These are phyloP conservation scores for Penicillium corylophilum DNA, from an alignment of 2,329 filamentous ascomycete genomes.

Conservation along the genomic window DNA sequence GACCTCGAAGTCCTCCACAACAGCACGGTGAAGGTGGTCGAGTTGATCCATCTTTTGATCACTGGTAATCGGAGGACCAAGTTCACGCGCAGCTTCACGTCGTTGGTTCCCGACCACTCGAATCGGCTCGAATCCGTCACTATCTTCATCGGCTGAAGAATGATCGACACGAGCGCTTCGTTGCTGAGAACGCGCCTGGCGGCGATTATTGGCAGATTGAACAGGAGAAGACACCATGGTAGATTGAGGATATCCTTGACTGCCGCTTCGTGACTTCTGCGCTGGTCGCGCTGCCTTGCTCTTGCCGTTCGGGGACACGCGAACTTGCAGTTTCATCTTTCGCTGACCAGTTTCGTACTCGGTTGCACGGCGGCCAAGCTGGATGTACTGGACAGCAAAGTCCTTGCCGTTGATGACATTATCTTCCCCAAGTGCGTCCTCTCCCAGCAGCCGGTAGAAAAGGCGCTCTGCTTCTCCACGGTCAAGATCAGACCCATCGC, in stretches of 20 bases:
- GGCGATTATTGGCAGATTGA: constrained; percentile 45
- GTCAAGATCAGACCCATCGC: constrained; percentile 67
- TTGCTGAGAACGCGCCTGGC: constrained; percentile 29
- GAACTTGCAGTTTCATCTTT: constrained; percentile 55
- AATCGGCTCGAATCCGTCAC: constrained; percentile 46
- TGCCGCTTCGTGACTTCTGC: constrained; percentile 34
- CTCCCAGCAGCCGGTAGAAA: constrained; percentile 72
- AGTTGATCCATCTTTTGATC: constrained; percentile 44
- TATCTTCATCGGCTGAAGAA: constrained; percentile 39
- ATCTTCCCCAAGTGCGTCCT: constrained; percentile 71
- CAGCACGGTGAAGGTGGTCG: constrained; percentile 43
- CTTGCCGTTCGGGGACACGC: constrained; percentile 47
- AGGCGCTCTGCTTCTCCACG: constrained; percentile 78
- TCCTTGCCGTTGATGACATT: constrained; percentile 63
- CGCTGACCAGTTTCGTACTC: constrained; percentile 48
- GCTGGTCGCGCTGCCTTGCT: constrained; percentile 27
- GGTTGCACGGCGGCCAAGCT: constrained; percentile 43
- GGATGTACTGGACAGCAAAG: constrained; percentile 70
- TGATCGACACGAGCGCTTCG: constrained; percentile 22
- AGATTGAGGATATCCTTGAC: constrained; percentile 56
- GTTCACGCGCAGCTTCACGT: constrained; percentile 23
- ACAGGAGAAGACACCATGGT: constrained; percentile 68
- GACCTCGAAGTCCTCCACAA: constrained; percentile 50
- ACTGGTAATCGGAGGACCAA: constrained; percentile 49
- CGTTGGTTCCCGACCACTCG: constrained; percentile 35